Evolutionary conservation across 2,329 filamentous ascomycete genomes (phyloP).

Genomic region (Xylaria sp.): DNA sequence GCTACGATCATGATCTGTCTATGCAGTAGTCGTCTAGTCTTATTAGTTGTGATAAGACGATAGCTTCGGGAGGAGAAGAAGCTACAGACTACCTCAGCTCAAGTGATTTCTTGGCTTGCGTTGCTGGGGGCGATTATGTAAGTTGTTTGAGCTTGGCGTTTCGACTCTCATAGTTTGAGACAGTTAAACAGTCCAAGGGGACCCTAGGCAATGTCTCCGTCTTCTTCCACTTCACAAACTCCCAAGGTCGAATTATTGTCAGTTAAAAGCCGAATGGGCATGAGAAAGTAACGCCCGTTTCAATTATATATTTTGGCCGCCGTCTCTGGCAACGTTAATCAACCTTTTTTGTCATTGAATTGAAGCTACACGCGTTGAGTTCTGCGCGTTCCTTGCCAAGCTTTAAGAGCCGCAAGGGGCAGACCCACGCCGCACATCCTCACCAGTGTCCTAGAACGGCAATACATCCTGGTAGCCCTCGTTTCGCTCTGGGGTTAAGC

Average conservation of each 20-base stretch:
- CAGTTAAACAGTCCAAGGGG: not conserved
- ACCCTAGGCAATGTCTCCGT: too few species aligned
- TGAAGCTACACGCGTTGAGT: slow-evolving; percentile 13
- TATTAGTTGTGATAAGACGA: not conserved
- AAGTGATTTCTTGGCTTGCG: not conserved
- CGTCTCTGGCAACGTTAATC: too few species aligned
- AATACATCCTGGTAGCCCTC: slow-evolving; percentile 12
- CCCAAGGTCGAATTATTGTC: too few species aligned
- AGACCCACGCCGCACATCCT: slow-evolving; percentile 1
- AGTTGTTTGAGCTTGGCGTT: slow-evolving; percentile 11
- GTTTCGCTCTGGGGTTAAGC: slow-evolving; percentile 24
- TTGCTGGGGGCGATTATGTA: not conserved
- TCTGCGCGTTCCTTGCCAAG: not conserved
- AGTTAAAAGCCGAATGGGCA: too few species aligned
- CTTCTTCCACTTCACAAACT: too few species aligned
- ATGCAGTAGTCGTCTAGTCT: not conserved
- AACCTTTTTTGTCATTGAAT: too few species aligned
- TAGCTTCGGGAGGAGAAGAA: not conserved
- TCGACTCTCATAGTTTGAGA: slow-evolving; percentile 2
- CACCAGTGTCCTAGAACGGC: slow-evolving; percentile 20
- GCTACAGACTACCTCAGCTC: slow-evolving; percentile 1
- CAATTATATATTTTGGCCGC: too few species aligned
- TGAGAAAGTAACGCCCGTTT: too few species aligned
- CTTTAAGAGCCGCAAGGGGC: not conserved
- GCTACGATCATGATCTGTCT: not conserved